Conservation (phyloP, 1,139 yeast species). For the Kodamaea arcana region DNA sequence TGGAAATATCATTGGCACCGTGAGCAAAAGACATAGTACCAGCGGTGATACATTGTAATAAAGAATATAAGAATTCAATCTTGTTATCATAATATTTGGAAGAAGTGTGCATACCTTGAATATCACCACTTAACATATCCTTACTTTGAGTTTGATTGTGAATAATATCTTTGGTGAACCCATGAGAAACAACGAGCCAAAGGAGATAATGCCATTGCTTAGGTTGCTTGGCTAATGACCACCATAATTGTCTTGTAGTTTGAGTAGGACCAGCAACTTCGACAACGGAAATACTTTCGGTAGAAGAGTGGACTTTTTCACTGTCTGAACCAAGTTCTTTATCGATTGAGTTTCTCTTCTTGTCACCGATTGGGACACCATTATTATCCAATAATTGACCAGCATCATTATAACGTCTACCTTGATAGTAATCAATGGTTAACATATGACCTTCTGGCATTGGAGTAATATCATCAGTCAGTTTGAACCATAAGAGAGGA, state of each 20-base stretch:
- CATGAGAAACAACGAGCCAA: slow-evolving; percentile 52
- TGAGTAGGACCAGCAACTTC: slow-evolving; percentile 10
- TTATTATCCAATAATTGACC: slow-evolving; percentile 16
- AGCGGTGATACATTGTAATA: slow-evolving; percentile 71
- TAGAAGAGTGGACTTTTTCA: slow-evolving; percentile 5
- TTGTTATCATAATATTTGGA: slow-evolving; percentile 70
- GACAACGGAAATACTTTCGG: slow-evolving; percentile 11
- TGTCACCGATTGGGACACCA: slow-evolving; percentile 8
- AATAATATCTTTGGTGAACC: slow-evolving; percentile 64
- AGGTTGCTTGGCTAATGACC: slow-evolving; percentile 42
- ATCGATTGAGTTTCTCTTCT: slow-evolving; percentile 9
- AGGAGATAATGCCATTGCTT: slow-evolving; percentile 49
- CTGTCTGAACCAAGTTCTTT: slow-evolving; percentile 6
- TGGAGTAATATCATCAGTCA: slow-evolving; percentile 61
- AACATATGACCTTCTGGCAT: slow-evolving; percentile 55
- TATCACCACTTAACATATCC: slow-evolving; percentile 36
- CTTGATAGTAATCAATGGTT: slow-evolving; percentile 61
- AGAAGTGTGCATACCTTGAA: slow-evolving; percentile 48
- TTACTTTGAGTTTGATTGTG: slow-evolving; percentile 37
- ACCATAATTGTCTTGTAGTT: slow-evolving; percentile 43
- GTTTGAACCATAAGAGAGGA: slow-evolving; percentile 52
- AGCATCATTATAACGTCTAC: slow-evolving; percentile 44
- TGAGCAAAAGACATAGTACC: slow-evolving; percentile 81
- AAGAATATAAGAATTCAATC: slow-evolving; percentile 65
- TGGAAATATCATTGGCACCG: slow-evolving; percentile 77